A percentile compares a stretch with the other conserved stretches of the same genome.
Conservation (phyloP, 2,329 filamentous ascomycete genomes). For the Pseudogymnoascus pannorum region DNA sequence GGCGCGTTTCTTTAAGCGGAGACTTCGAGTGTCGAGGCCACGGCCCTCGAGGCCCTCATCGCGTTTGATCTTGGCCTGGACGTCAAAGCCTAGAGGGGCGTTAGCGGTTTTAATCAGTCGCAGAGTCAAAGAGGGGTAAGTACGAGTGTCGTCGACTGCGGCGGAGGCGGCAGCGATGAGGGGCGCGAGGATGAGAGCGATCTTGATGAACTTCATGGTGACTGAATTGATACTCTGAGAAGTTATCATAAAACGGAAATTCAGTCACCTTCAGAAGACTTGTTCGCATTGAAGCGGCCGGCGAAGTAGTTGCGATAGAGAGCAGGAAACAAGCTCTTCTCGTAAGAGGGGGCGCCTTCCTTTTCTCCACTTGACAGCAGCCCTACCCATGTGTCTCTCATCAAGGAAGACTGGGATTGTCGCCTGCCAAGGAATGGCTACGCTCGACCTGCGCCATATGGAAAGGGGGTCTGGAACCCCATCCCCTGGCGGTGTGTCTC, state of each 20-base stretch:
- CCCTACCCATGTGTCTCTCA: background rate
- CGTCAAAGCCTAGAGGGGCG: background rate
- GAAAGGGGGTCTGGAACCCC: background rate
- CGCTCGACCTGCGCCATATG: background rate
- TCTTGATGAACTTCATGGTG: constrained; percentile 20
- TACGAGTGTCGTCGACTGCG: constrained; percentile 21
- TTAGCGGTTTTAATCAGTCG: background rate
- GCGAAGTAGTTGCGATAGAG: background rate
- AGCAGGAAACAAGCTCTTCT: background rate
- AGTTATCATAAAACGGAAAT: background rate
- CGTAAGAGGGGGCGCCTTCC: background rate
- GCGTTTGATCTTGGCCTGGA: background rate
- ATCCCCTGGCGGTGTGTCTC: background rate
- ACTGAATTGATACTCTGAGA: background rate
- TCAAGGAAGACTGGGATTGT: background rate
- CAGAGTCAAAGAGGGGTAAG: constrained; percentile 18
- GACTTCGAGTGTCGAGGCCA: background rate
- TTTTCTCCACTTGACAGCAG: background rate
- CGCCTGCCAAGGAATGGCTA: background rate
- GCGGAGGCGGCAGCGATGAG: constrained; percentile 17
- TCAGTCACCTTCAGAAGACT: background rate
- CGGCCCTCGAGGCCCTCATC: background rate
- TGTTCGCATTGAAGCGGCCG: background rate
- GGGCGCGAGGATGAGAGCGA: constrained; percentile 15
- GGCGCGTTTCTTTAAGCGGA: background rate